Percentiles rank a stretch among this genome's conserved stretches.
phyloP scores from a whole-genome alignment of 140 eudicot species.

The Senecio squalidus region DNA sequence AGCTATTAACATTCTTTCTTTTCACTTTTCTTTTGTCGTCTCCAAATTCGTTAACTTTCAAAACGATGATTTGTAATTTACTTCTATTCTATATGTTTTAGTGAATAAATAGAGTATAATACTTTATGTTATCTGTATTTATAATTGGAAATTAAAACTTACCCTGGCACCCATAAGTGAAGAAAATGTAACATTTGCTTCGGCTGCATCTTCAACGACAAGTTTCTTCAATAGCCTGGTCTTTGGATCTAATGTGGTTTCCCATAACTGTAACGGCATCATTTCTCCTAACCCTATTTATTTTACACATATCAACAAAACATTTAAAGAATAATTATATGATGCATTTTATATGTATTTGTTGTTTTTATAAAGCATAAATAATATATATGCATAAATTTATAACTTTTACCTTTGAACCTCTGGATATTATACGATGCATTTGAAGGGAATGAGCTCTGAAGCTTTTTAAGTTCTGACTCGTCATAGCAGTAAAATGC shows the following conservation, averaged over 20 bases:
- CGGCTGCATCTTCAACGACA: slow-evolving; percentile 86
- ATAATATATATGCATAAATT: no score
- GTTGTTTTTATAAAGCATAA: no score
- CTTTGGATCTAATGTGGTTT: slow-evolving; percentile 86
- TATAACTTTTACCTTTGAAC: slow-evolving; percentile 98
- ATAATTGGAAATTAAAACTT: slow-evolving; percentile 26
- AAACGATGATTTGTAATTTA: neutral
- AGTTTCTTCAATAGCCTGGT: slow-evolving; percentile 75
- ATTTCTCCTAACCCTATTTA: slow-evolving; percentile 93
- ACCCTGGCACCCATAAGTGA: slow-evolving; percentile 97
- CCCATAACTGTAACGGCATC: slow-evolving; percentile 98
- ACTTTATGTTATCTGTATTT: neutral
- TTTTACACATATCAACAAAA: slow-evolving; percentile 4
- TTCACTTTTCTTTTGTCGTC: neutral
- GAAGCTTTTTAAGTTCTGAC: slow-evolving; percentile 56
- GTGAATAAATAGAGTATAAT: neutral
- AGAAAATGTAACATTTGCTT: slow-evolving; percentile 85
- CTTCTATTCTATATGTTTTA: neutral
- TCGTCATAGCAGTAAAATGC: slow-evolving; percentile 81
- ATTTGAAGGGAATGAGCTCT: slow-evolving; percentile 71
- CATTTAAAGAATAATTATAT: neutral
- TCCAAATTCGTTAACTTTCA: no score
- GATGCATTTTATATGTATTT: neutral
- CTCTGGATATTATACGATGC: slow-evolving; percentile 91
- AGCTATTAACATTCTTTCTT: no score